Evolutionary conservation across 208 protist genomes (phyloP), one percentile per base, ranked within the genome.

Genomic region (Trypanosoma lewisi): DNA sequence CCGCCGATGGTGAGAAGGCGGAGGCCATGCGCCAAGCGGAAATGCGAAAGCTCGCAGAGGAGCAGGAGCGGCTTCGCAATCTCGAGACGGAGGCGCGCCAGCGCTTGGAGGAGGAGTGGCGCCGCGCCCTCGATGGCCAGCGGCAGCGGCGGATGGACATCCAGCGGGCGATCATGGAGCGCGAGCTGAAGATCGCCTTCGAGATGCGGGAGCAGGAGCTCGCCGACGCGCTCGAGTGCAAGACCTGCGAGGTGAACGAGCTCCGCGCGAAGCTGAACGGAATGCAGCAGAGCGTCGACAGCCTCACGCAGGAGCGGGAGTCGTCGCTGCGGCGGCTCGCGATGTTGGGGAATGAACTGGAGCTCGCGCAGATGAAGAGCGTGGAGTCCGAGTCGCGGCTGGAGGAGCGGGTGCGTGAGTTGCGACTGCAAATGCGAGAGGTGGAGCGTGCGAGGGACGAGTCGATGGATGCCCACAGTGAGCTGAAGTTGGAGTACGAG

Each of bases 301-400:
- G 68, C 28, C 56, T 91, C 23, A 70, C 88, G 58, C 78, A 75
- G 55, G 85, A 93, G 41, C 75, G 81, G 42, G 80, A 91, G 30
- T 83, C 82, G 3, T 77, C 85, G 17, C 64, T 80, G 47, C 76
- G 83, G 3, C 83, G 86, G 17, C 54, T 78, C 17, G 80, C 76
- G 27, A 77, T 85, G 59, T 63, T 95, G 6, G 67, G 45, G 12
- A 86, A 91, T 60, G 86, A 93, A 65, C 77, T 95, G 8, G 85
- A 93, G 63, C 58, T 85, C 16, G 73, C 76, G n/a, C 83, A 92
- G 59, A 58, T 86, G 59, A 69, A 71, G 19, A 41, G 60, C 19
- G 47, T 73, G 16, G 85, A 94, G 56, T 21, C 54, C 27, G 80
- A 89, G 51, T 31, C 57, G 12, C 44, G 39, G 23, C 25, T 65